These are phyloP conservation scores for Pyrus betulifolia DNA, from an alignment of 306 rosid species.

Conservation along the genomic window DNA sequence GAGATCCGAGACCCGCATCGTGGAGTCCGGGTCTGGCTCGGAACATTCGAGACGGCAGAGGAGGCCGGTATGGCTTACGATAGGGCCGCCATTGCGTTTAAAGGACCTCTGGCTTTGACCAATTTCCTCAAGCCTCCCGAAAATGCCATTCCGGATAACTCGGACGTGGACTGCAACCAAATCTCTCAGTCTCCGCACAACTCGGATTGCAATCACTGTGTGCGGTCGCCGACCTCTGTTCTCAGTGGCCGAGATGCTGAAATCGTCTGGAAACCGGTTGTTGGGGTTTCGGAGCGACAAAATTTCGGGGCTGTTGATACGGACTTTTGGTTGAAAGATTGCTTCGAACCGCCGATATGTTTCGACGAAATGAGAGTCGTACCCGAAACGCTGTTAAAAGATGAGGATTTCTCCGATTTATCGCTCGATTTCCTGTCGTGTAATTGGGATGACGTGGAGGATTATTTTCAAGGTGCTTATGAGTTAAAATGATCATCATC, in stretches of 20 bases:
- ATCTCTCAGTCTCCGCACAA: not conserved
- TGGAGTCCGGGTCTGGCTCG: conserved; percentile 42
- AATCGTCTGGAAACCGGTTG: not conserved
- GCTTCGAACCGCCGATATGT: conserved; percentile 12
- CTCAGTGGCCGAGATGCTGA: not conserved
- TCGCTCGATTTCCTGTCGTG: conserved; percentile 38
- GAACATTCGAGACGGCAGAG: conserved; percentile 49
- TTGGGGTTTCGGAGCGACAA: not conserved
- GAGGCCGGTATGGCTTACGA: conserved; percentile 66
- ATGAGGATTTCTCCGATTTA: conserved; percentile 23
- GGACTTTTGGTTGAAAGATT: not conserved
- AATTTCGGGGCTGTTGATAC: conserved; percentile 8
- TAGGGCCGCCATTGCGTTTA: conserved; percentile 35
- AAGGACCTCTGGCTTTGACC: conserved; percentile 50
- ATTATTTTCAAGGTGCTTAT: conserved; percentile 38
- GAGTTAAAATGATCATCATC: not conserved
- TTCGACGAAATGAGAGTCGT: conserved; percentile 11
- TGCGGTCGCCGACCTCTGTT: conserved; percentile 41
- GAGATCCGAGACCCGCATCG: conserved; percentile 47
- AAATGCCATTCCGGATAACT: not conserved
- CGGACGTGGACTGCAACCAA: not conserved
- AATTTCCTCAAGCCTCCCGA: conserved; percentile 22
- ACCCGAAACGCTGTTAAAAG: not conserved
- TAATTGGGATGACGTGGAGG: conserved; percentile 63
- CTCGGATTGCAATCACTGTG: not conserved